Conservation (phyloP, 2,329 filamentous ascomycete genomes). For the Beauveria medogensis region DNA sequence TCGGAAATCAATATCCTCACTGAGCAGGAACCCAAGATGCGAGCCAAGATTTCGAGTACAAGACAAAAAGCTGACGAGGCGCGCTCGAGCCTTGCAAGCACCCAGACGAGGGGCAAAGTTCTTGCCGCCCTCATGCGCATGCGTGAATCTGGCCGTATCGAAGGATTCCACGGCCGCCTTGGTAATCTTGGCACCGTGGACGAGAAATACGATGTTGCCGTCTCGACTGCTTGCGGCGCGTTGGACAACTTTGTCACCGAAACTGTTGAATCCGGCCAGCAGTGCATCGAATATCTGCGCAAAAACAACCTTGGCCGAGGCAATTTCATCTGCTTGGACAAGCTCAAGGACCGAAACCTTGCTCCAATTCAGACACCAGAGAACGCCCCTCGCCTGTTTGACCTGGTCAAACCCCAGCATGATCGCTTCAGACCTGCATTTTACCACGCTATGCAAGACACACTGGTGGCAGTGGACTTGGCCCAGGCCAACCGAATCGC, state of each 20-base stretch:
- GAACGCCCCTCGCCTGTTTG: slow-evolving; percentile 84
- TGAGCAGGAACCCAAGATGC: slow-evolving; percentile 72
- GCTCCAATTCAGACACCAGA: slow-evolving; percentile 81
- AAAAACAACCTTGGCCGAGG: slow-evolving; percentile 96
- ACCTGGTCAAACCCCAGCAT: slow-evolving; percentile 82
- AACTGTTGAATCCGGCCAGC: slow-evolving; percentile 89
- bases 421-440: slow-evolving; percentile 84
- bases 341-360: slow-evolving; percentile 70
- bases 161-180: slow-evolving; percentile 91
- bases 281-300: slow-evolving; percentile 93
- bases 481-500: slow-evolving; percentile 96
- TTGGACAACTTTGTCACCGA: slow-evolving; percentile 97
- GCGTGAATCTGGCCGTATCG: slow-evolving; percentile 91
- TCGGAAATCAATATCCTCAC: slow-evolving; percentile 64
- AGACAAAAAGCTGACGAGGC: slow-evolving; percentile 96
- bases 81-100: slow-evolving; percentile 78
- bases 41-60: slow-evolving; percentile 77
- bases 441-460: slow-evolving; percentile 92
- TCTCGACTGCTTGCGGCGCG: slow-evolving; percentile 86
- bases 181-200: slow-evolving; percentile 94
- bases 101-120: slow-evolving; percentile 88
- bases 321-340: slow-evolving; percentile 94
- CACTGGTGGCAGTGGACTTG: slow-evolving; percentile 83
- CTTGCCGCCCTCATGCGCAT: slow-evolving; percentile 86
- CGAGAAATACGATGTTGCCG: slow-evolving; percentile 90